These are phyloP conservation scores for Rhododendron henanense DNA, from an alignment of 148 eudicot genomes.

Conservation along the genomic window DNA sequence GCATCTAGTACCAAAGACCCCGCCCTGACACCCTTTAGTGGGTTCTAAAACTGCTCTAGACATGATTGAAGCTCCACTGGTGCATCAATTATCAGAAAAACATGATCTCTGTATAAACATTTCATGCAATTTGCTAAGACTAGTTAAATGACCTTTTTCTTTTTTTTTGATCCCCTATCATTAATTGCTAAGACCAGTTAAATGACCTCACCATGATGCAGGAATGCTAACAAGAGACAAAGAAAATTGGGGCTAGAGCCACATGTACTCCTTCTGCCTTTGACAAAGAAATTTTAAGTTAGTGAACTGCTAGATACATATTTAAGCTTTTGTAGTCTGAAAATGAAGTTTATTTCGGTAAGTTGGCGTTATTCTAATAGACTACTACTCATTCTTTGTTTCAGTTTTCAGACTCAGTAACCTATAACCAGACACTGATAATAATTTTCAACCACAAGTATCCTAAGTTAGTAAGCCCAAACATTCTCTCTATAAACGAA, in stretches of 20 bases:
- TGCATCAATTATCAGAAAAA: background rate
- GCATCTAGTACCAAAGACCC: background rate
- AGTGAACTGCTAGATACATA: background rate
- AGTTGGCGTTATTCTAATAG: background rate
- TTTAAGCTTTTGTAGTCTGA: background rate
- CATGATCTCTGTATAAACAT: no score
- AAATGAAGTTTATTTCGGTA: background rate
- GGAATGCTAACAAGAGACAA: background rate
- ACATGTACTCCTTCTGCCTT: background rate
- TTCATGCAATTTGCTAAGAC: no score
- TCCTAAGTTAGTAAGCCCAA: background rate
- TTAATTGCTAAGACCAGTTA: background rate
- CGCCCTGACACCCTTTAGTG: background rate
- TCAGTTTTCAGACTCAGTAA: background rate
- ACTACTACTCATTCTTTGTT: background rate
- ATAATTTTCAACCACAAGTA: background rate
- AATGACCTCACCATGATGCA: background rate
- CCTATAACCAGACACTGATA: background rate
- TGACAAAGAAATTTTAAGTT: no score
- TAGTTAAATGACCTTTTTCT: no score
- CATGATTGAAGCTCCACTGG: background rate
- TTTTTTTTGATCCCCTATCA: no score
- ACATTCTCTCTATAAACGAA: background rate
- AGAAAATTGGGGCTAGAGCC: background rate
- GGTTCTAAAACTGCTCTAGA: background rate